Evolutionary conservation across 2,329 filamentous ascomycete species (phyloP).

Genomic region (Apiospora rasikravindrae): DNA sequence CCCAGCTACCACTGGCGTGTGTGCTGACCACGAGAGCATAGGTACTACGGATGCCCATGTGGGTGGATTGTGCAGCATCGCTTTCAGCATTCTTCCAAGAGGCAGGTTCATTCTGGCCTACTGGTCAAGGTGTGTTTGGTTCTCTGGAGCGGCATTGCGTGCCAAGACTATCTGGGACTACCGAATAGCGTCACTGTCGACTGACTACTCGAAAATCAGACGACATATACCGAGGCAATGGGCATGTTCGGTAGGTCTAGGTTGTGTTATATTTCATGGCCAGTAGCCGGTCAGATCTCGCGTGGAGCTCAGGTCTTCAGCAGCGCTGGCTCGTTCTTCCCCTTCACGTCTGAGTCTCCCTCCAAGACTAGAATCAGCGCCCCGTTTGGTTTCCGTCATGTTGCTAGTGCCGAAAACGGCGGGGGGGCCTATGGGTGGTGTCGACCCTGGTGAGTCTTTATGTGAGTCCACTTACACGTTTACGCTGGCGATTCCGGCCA

Average conservation of each 20-base stretch:
- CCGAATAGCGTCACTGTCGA: neutral
- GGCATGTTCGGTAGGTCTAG: neutral
- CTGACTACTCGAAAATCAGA: neutral
- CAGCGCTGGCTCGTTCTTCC: neutral
- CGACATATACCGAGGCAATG: neutral
- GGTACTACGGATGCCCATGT: neutral
- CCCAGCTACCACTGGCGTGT: neutral
- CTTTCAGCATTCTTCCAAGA: neutral
- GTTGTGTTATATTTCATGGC: neutral
- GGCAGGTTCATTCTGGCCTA: too few species aligned
- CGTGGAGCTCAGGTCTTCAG: neutral
- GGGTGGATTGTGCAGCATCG: neutral
- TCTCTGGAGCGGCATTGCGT: too few species aligned
- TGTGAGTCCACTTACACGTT: neutral
- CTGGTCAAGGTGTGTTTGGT: too few species aligned
- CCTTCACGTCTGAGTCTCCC: neutral
- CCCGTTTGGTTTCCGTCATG: neutral
- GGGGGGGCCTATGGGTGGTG: neutral
- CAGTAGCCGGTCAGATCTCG: neutral
- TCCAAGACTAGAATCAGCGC: neutral
- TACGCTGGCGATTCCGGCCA: neutral
- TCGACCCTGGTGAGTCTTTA: neutral
- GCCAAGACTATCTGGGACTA: neutral
- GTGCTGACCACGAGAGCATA: neutral
- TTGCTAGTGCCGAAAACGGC: neutral